Evolutionary conservation across 371 early-diverging fungal genomes (phyloP).

Genomic region (Fennellomyces sp.): DNA sequence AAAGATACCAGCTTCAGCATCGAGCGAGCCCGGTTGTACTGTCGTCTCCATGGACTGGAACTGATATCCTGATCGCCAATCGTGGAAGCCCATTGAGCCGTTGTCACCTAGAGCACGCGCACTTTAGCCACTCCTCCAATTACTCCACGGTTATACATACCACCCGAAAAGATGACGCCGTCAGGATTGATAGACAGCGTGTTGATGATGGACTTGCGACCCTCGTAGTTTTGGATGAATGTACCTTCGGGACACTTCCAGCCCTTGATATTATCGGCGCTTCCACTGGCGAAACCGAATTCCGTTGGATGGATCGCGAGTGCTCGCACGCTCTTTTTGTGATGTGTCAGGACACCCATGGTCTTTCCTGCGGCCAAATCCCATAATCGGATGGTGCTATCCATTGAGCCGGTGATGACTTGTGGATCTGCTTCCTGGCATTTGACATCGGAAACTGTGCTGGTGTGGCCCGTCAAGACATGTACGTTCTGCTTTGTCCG

Average conservation of each 20-base stretch:
- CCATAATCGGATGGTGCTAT: conserved; percentile 92
- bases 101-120: conserved; percentile 70
- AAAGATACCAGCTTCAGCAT: conserved; percentile 95
- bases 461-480: conserved; percentile 86
- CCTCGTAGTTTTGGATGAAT: conserved; percentile 93
- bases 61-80: conserved; percentile 94
- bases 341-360: conserved; percentile 93
- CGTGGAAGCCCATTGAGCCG: conserved; percentile 95
- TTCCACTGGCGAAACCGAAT: conserved; percentile 92
- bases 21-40: conserved; percentile 96
- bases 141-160: conserved; percentile 38
- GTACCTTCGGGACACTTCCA: conserved; percentile 95
- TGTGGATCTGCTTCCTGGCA: conserved; percentile 96
- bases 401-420: conserved; percentile 92
- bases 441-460: conserved; percentile 85
- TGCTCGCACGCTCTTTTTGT: conserved; percentile 95
- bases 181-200: conserved; percentile 88
- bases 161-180: conserved; percentile 93
- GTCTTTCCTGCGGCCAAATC: conserved; percentile 97
- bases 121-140: neutral
- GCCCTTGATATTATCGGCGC: conserved; percentile 93
- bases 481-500: conserved; percentile 94
- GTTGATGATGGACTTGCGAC: conserved; percentile 91
- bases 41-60: conserved; percentile 88
- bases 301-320: conserved; percentile 91